Conservation (phyloP, 2,329 filamentous ascomycete species). For the Phaeoacremonium minimum region DNA sequence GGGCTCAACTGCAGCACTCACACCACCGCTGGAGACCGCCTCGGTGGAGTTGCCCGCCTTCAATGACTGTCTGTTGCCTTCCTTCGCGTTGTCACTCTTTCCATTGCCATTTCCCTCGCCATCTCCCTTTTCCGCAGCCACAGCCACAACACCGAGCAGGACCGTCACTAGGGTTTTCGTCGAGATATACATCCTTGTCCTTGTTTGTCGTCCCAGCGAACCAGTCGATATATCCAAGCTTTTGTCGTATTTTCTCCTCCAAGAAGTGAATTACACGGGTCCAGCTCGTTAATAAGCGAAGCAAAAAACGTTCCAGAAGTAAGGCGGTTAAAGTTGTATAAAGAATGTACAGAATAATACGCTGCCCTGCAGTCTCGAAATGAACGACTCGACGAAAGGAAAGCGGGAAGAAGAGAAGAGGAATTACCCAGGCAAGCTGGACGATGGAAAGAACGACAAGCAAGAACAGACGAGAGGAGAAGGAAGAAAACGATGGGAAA, state of each 20-base stretch:
- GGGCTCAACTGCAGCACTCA: slow-evolving; percentile 1
- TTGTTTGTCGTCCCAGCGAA: too few relatives aligned
- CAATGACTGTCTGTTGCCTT: not conserved
- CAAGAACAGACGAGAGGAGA: not conserved
- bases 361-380: slow-evolving; percentile 8
- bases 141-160: slow-evolving; percentile 15
- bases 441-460: not conserved
- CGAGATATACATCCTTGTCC: slow-evolving; percentile 15
- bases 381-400: not conserved
- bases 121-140: slow-evolving; percentile 11
- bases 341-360: slow-evolving; percentile 2
- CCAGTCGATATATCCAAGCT: not conserved
- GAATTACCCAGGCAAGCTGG: not conserved
- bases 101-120: slow-evolving; percentile 3
- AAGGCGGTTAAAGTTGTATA: slow-evolving; percentile 3
- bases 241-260: not conserved
- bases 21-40: slow-evolving; percentile 1
- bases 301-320: slow-evolving; percentile 3
- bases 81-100: slow-evolving; percentile 5
- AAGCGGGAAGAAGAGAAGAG: not conserved
- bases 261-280: not conserved
- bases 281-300: slow-evolving; percentile 1
- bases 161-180: slow-evolving; percentile 12
- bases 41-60: slow-evolving; percentile 1
- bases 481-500: not conserved